Conservation (phyloP, 495 filamentous ascomycete genomes). For the Apodospora peruviana region DNA sequence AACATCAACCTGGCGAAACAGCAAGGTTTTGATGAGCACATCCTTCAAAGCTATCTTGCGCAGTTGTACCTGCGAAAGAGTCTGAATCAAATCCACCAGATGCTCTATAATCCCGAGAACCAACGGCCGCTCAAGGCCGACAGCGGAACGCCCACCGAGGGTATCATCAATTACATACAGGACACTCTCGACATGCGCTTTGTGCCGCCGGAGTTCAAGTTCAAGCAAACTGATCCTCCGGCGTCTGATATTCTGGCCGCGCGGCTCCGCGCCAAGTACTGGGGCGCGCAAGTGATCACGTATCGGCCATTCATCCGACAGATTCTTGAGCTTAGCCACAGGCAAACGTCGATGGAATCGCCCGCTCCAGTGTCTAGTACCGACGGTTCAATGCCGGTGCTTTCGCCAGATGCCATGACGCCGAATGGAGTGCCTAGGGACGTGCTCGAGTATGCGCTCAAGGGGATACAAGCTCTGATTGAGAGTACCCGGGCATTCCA, state of each 20-base stretch:
- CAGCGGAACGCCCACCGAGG: conserved; percentile 2
- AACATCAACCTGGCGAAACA: conserved; percentile 38
- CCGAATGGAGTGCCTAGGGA: conserved; percentile 37
- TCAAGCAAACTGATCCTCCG: conserved; percentile 63
- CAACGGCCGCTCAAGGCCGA: background rate
- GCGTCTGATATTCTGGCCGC: conserved; percentile 74
- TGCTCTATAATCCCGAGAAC: conserved; percentile 64
- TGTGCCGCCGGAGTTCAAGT: conserved; percentile 45
- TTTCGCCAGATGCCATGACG: conserved; percentile 16
- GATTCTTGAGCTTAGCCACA: conserved; percentile 48
- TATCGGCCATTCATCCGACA: conserved; percentile 73
- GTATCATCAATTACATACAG: conserved; percentile 47
- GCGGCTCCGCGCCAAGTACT: conserved; percentile 88
- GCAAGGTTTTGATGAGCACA: conserved; percentile 40
- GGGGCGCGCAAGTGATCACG: conserved; percentile 85
- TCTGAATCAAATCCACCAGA: conserved; percentile 76
- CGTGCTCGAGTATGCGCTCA: conserved; percentile 47
- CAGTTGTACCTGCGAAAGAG: conserved; percentile 83
- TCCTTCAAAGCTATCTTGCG: conserved; percentile 76
- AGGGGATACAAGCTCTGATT: conserved; percentile 69
- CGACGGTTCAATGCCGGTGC: conserved; percentile 15
- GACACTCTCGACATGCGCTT: conserved; percentile 38
- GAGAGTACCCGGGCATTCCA: conserved; percentile 84
- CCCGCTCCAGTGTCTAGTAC: background rate
- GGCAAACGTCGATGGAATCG: conserved; percentile 18